These are phyloP conservation scores for Corchorus olitorius DNA, from an alignment of 345 rosid species.

Conservation along the genomic window DNA sequence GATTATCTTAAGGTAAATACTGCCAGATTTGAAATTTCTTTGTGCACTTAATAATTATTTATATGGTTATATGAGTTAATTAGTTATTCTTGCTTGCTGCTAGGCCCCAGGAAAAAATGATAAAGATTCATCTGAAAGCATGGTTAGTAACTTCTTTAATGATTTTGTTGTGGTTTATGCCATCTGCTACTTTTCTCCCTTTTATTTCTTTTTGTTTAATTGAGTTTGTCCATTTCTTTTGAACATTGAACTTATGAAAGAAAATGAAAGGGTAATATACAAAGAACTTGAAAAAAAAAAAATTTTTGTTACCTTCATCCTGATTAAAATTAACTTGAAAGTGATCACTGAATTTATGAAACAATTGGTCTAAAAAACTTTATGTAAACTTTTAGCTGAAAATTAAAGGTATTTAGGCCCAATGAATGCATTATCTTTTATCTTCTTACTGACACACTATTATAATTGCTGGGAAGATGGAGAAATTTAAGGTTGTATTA, in stretches of 20 bases:
- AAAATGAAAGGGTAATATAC: background rate
- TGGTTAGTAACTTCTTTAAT: constrained; percentile 59
- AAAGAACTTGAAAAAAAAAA: background rate
- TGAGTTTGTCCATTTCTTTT: background rate
- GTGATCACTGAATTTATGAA: background rate
- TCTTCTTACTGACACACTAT: background rate
- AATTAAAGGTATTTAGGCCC: background rate
- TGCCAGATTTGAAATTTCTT: constrained; percentile 11
- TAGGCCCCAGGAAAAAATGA: constrained; percentile 97
- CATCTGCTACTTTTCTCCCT: background rate
- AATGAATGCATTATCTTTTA: background rate
- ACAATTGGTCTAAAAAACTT: background rate
- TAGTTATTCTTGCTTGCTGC: constrained; percentile 22
- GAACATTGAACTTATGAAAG: background rate
- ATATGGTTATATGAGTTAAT: constrained; percentile 11
- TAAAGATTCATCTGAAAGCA: constrained; percentile 90
- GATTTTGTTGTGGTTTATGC: background rate
- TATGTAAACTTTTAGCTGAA: background rate
- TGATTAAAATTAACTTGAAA: background rate
- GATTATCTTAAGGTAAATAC: constrained; percentile 82
- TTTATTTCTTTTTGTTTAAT: background rate
- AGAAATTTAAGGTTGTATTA: background rate
- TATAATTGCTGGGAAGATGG: background rate
- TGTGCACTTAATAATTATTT: constrained; percentile 15
- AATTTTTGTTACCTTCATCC: background rate